Base-by-base conservation (phyloP, 176 grass and related monocot species). In the Bromus sterilis region DNA sequence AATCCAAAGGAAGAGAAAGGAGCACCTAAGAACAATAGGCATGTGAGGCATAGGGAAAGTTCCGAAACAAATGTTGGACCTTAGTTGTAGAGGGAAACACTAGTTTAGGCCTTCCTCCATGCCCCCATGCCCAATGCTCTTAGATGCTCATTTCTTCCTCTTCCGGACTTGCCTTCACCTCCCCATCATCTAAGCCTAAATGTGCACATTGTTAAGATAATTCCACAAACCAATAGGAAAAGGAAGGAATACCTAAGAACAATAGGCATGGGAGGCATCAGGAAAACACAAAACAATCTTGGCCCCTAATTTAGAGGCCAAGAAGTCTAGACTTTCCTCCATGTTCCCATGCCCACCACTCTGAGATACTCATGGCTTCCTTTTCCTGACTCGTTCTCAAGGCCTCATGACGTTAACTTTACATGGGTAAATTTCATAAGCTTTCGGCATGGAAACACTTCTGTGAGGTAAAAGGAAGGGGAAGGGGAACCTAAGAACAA, bases 211-310 rank as follows among this genome's bases (percentile, higher is more conserved):
- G 6, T 8, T 21, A 8, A 21, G 48, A 21, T 8, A 51, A 51
- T 21, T 51, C 6, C 0, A 2, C 48, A 51, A 51, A 18, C 2
- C 18, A 21, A 21, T 51, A 51, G 48, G 18, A 51, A 51, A 51
- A 29, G 36, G 29, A 56, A 75, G 64, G 60, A 32, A 18, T 32
- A 66, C 18, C 20, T 43, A 74, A 78, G 56, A 63, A 30, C 55
- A 77, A 43, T 63, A 82, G 53, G 73, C 40, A 77, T 65, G 56
- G 26, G 74, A 88, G 75, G 80, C 74, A 79, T 83, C 9, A 20
- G 64, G 63, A 82, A 56, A 76, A 61, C 31, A 53, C 41, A 24
- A 9, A 51, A 21, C 18, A 51, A 18, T 51, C 48, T 21, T 21
- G 40, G 11, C 12, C 36, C 9, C 36, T 35, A 21, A 30, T 74